Conservation (phyloP, 2,329 filamentous ascomycete genomes). For the Delphinella strobiligena region DNA sequence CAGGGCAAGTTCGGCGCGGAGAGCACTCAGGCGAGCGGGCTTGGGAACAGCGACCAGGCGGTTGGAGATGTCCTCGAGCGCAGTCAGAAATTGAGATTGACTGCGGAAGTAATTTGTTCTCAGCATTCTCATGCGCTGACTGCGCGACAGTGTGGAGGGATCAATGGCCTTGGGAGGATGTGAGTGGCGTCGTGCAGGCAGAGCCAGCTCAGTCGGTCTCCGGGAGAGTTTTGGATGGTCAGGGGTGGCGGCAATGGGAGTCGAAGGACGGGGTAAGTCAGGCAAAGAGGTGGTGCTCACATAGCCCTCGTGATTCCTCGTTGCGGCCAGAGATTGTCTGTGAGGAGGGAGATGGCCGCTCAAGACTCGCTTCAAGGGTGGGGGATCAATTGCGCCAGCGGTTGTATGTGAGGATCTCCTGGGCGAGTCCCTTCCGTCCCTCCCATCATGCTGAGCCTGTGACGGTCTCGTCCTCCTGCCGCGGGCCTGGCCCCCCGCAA, state of each 20-base stretch:
- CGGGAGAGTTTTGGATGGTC: slow-evolving; percentile 12
- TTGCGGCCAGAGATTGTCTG: slow-evolving; percentile 28
- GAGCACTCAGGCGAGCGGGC: slow-evolving; percentile 64
- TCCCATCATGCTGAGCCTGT: slow-evolving; percentile 13
- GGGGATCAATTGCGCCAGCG: background rate
- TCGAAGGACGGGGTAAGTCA: slow-evolving; percentile 13
- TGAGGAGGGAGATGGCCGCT: slow-evolving; percentile 11
- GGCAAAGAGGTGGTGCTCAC: slow-evolving; percentile 22
- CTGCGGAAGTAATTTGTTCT: slow-evolving; percentile 75
- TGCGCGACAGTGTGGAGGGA: slow-evolving; percentile 48
- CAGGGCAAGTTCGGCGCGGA: slow-evolving; percentile 68
- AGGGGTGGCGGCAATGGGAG: slow-evolving; percentile 2
- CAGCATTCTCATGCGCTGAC: slow-evolving; percentile 60
- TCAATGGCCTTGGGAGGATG: slow-evolving; percentile 43
- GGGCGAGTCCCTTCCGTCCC: background rate
- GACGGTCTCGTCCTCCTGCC: slow-evolving; percentile 30
- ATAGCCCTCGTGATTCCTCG: slow-evolving; percentile 17
- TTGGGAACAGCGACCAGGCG: slow-evolving; percentile 75
- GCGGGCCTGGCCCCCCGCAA: slow-evolving; percentile 35
- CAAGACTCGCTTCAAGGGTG: too few species aligned
- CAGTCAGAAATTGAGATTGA: slow-evolving; percentile 68
- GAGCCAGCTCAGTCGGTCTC: slow-evolving; percentile 21
- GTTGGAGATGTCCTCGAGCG: slow-evolving; percentile 73
- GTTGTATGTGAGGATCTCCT: background rate
- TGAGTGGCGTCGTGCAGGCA: slow-evolving; percentile 39